Conservation (phyloP, 1,139 yeast genomes). For the Neolecta irregularis region DNA sequence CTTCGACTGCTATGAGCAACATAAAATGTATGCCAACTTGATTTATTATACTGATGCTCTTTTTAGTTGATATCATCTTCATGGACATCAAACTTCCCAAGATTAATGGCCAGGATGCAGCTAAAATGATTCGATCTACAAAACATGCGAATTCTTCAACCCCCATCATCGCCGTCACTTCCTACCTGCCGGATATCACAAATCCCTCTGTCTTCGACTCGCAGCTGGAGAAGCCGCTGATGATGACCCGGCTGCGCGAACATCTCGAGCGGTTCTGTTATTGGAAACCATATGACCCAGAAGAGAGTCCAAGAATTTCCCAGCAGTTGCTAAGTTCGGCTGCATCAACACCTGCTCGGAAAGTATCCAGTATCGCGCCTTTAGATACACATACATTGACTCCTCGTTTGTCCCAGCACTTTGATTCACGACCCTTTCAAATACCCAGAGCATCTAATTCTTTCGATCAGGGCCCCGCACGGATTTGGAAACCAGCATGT, state of each 20-base stretch:
- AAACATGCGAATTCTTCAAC: slow-evolving; percentile 60
- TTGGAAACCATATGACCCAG: slow-evolving; percentile 22
- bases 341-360: no score
- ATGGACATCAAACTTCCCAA: slow-evolving; percentile 59
- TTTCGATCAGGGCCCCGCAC: no score
- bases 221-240: slow-evolving; percentile 63
- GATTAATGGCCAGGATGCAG: slow-evolving; percentile 54
- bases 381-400: no score
- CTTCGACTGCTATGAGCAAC: slow-evolving; percentile 67
- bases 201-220: slow-evolving; percentile 43
- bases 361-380: no score
- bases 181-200: slow-evolving; percentile 55
- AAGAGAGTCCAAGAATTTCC: no score
- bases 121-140: slow-evolving; percentile 61
- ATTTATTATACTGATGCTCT: background rate
- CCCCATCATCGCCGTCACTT: slow-evolving; percentile 65
- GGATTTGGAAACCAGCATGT: no score
- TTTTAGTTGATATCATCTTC: slow-evolving; percentile 50
- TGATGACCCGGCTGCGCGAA: slow-evolving; percentile 29
- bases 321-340: no score
- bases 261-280: slow-evolving; percentile 20
- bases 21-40: slow-evolving; percentile 33
- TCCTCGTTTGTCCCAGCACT: no score
- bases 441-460: no score
- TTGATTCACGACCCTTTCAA: no score